Base-by-base conservation (phyloP, 1,284 basidiomycete genomes). In the Pulchroboletus neoregius region DNA sequence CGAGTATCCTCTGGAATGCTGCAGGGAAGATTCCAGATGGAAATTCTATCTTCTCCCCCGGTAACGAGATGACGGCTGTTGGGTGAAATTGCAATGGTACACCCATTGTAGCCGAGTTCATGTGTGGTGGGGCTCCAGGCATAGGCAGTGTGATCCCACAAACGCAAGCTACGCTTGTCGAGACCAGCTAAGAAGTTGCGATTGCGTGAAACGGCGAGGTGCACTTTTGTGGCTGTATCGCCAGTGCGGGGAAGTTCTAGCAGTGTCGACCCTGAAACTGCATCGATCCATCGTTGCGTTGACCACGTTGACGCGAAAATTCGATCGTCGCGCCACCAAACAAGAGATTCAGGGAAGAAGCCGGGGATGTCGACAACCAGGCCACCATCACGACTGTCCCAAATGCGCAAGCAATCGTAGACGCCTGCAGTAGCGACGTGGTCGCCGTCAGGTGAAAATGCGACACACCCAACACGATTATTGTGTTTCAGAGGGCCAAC, bases 371-470 rank as follows among this genome's bases (percentile, higher is more conserved):
- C 38, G 16, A 39, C 6, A 5, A 60, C n/a, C 4, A 46, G 10
- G 1, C 43, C 15, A 11, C 58, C 58, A 7, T 42, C 23, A 8
- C 43, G 44, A 10, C 52, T 52, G 34, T 57, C 26, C 43, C 45
- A 57, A 15, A 57, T 31, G 24, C 58, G 56, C 32, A 60, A 27
- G 24, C 31, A 41, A 31, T 58, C 45, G n/a, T 43, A 20, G 20
- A 23, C 3, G 8, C 53, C 56, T 5, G 55, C 43, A 1, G 56
- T 60, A 37, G 56, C 55, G n/a, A 60, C 26, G 0, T 45, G 53
- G 35, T 55, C 48, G 1, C 58, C 55, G 20, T 60, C 48, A 1
- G 53, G 58, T 12, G 55, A 60, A 36, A 60, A 57, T n/a, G 24
- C 45, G 8, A 56, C 32, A 32, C 48, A 49, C 28, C 39, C 52